Evolutionary conservation across 1,139 yeast species (phyloP).

Genomic region (Saccharomycopsis crataegensis): DNA sequence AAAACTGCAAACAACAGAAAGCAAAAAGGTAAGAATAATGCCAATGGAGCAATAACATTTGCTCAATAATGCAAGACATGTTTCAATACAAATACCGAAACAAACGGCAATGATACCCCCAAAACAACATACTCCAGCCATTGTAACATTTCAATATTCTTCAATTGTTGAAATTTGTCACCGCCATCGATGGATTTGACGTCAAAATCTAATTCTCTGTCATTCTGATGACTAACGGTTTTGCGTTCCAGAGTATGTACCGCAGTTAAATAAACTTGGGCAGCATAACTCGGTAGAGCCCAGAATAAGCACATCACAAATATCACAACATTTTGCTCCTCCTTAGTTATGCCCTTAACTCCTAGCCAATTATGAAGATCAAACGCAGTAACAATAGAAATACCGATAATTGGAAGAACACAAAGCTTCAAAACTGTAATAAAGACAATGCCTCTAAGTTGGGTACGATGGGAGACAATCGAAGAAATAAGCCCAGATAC

Average conservation of each 20-base stretch:
- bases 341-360: not conserved
- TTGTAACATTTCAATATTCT: conserved; percentile 6
- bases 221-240: conserved; percentile 1
- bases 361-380: conserved; percentile 31
- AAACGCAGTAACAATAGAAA: conserved; percentile 33
- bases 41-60: too few species aligned
- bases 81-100: conserved; percentile 5
- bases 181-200: not conserved
- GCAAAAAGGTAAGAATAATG: too few species aligned
- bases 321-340: conserved; percentile 39
- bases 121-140: conserved; percentile 10
- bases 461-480: not conserved
- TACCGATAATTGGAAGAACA: conserved; percentile 43
- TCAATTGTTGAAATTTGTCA: not conserved
- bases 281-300: conserved; percentile 69
- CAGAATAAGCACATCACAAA: conserved; percentile 58
- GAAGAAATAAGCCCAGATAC: too few species aligned
- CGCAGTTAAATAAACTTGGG: conserved; percentile 65
- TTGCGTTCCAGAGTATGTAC: conserved; percentile 29
- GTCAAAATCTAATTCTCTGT: too few species aligned
- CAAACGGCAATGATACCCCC: conserved; percentile 12
- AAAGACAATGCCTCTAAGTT: conserved; percentile 21
- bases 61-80: conserved; percentile 5
- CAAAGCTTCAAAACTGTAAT: conserved; percentile 34
- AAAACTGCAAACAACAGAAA: too few species aligned